Evolutionary conservation across 768 basidiomycete species (phyloP), one percentile per base, ranked within the genome.

Genomic region (Boletus subcaerulescens): DNA sequence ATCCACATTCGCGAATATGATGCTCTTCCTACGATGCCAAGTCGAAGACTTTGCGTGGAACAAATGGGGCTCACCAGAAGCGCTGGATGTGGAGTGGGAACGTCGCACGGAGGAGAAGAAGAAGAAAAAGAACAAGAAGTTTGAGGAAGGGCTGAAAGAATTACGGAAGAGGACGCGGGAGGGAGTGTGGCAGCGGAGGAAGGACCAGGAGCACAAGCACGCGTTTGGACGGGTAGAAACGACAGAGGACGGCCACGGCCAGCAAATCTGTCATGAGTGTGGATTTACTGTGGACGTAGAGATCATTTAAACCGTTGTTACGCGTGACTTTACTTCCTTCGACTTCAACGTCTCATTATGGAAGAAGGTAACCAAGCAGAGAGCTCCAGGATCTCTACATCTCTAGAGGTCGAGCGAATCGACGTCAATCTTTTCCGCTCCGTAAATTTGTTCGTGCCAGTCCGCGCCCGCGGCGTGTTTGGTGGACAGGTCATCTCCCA

Each of bases 1-100:
- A 60, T 89, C 93, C 12, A 95, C 92, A 0, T 98, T 91, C 67
- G 90, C 91, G 35, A 99, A 98, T 76, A 98, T 98, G 97, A 98
- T 98, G 97, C 80, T 99, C 20, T 98, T 90, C 73, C 78, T 98
- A 5, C 85, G 97, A 33, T 88, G 77, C 65, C 96, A 98, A 70
- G 92, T 97, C 2, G 97, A 99, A 70, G 91, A 87, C 43, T 98
- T 95, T 71, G 96, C 97, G 5, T 97, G 88, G 89, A 87, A 91
- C 68, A 99, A 99, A 73, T 99, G 97, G 97, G 95, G 93, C 0
- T 91, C 93, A 2, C 80, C 91, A 10, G 94, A 97, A 69, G 92
- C 84, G 11, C 71, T 99, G 45, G 96, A 98, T 64, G 80, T 79
- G 7, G 96, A 98, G 66, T 98, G 86, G 70, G 87, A 90, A 61